phyloP scores from a whole-genome alignment of 305 asterid species.

The Fraxinus floribunda region DNA sequence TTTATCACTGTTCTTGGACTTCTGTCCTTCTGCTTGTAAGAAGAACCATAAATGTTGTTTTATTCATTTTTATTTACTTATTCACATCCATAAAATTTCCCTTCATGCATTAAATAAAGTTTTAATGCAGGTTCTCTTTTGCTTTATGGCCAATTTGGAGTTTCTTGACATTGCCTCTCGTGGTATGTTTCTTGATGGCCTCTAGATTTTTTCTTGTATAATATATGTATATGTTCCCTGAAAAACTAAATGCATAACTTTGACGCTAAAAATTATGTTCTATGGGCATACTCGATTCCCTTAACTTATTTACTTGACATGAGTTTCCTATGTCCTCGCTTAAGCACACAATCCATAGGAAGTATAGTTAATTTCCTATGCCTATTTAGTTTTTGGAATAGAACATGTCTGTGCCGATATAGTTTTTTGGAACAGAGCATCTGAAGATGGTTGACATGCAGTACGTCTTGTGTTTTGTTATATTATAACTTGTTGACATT shows the following conservation, averaged over 20 bases:
- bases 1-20: conserved; percentile 47
- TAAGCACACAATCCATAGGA: neutral
- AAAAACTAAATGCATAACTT: neutral
- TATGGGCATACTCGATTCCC: neutral
- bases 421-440: neutral
- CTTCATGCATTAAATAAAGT: neutral
- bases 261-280: neutral
- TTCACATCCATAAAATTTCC: neutral
- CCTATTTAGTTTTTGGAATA: neutral
- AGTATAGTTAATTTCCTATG: neutral
- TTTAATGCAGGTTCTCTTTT: conserved; percentile 44
- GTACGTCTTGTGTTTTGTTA: neutral
- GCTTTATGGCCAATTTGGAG: conserved; percentile 72
- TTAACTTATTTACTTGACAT: neutral
- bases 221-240: neutral
- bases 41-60: neutral
- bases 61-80: neutral
- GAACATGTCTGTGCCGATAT: neutral
- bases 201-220: neutral
- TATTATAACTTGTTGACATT: neutral
- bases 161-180: conserved; percentile 58
- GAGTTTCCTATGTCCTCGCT: neutral
- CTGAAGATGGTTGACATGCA: neutral
- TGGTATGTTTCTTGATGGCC: conserved; percentile 38
- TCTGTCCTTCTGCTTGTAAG: conserved; percentile 59